Conservation (phyloP, 148 eudicot genomes). For the Vaccinium myrtillus region DNA sequence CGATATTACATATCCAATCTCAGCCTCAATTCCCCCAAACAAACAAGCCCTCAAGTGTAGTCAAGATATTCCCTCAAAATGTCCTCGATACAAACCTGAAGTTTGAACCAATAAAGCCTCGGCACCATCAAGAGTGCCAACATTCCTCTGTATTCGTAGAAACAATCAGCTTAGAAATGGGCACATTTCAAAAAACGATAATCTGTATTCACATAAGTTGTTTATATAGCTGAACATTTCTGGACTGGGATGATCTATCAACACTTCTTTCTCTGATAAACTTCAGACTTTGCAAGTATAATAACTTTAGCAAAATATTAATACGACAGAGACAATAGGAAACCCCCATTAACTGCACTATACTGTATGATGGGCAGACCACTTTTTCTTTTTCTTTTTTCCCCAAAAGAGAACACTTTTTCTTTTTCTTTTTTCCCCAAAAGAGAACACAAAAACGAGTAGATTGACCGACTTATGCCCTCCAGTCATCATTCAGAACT, state of each 20-base stretch:
- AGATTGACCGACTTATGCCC: not conserved
- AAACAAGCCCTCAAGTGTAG: not conserved
- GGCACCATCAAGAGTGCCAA: not conserved
- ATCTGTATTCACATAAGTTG: not conserved
- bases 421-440: not conserved
- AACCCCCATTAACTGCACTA: not conserved
- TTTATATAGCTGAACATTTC: not conserved
- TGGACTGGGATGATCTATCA: not conserved
- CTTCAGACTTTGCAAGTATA: not conserved
- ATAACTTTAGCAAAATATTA: not conserved
- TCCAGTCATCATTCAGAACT: constrained; percentile 11
- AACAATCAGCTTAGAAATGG: too few relatives aligned
- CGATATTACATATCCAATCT: too few relatives aligned
- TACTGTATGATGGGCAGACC: not conserved
- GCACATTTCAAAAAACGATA: not conserved
- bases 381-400: too few relatives aligned
- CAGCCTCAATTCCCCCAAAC: too few relatives aligned
- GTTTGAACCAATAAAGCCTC: not conserved
- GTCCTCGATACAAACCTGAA: not conserved
- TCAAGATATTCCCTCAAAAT: not conserved
- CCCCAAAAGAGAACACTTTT: not conserved
- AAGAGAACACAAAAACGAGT: not conserved
- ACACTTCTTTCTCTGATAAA: not conserved
- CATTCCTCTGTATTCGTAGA: not conserved
- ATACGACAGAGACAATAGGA: not conserved